Evolutionary conservation across 495 filamentous ascomycete genomes (phyloP), one percentile per base, ranked within the genome.

Genomic region (Penicillium crystallinum): DNA sequence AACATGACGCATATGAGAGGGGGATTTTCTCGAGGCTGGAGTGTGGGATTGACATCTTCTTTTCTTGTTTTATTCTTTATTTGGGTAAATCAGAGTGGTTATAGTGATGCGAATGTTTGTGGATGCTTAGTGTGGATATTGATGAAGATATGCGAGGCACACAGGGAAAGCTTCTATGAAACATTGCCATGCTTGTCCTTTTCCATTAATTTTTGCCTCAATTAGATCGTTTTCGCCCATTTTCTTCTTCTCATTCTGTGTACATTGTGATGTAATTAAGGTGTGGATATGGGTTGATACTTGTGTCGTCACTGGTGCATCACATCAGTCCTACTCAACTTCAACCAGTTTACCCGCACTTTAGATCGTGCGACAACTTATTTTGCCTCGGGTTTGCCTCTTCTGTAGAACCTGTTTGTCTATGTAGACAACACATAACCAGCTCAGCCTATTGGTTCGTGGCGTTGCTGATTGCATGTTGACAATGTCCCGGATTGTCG

Each of bases 1-100:
- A 87, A 62, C 80, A 83, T 53, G 79, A 78, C 21, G 86, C 85
- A 63, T 80, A 88, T 61, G 77, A 79, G 36, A 78, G 76, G 5
- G 82, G 84, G 49, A 88, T 78, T n/a, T 58, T 48, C 30, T 65
- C 35, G 31, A 79, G 64, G 6, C 74, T 73, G 21, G 52, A 30
- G 12, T 42, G 18, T 5, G 55, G 53, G 25, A 68, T 63, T 46
- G 34, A 30, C 54, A 61, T 64, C 42, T 62, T 54, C 35, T n/a
- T n/a, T n/a, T n/a, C n/a, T n/a, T n/a, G 31, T 15, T 17, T 3
- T 31, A n/a, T 52, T 48, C 9, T 9, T 35, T 18, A 30, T 25
- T 25, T 45, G 27, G 15, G 21, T 35, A 14, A 10, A 42, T 9
- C 0, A 17, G 18, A 1, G 7, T 12, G 25, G 1, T 6, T 15